These are phyloP conservation scores for Pelargonium nanum DNA, from an alignment of 345 rosid species.

Conservation along the genomic window DNA sequence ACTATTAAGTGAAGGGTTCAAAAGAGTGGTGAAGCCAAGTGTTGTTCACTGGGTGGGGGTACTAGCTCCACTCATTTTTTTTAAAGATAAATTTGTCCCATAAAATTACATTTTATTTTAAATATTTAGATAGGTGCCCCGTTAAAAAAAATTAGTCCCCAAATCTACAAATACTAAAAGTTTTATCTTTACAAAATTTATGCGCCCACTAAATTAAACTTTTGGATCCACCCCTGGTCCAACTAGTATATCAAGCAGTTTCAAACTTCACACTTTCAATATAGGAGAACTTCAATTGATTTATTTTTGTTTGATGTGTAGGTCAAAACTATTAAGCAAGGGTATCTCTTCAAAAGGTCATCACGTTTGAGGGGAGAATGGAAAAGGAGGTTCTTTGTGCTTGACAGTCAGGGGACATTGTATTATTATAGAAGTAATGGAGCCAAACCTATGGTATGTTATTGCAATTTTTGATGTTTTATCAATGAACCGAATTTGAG, in stretches of 20 bases:
- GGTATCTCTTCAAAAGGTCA: slow-evolving; percentile 70
- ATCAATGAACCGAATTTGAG: neutral
- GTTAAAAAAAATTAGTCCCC: no score
- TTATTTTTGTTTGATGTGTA: slow-evolving; percentile 16
- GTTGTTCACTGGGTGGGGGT: no score
- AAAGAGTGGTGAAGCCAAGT: no score
- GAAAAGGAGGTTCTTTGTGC: slow-evolving; percentile 87
- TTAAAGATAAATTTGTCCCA: no score
- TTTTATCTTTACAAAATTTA: no score
- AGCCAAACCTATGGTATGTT: slow-evolving; percentile 45
- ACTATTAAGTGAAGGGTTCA: no score
- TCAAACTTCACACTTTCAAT: neutral
- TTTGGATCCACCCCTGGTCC: no score
- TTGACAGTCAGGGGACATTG: slow-evolving; percentile 66
- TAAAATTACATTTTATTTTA: no score
- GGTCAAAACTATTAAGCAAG: slow-evolving; percentile 61
- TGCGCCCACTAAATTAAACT: no score
- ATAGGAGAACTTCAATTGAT: slow-evolving; percentile 2
- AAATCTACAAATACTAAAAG: no score
- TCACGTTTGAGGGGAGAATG: slow-evolving; percentile 64
- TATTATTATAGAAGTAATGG: slow-evolving; percentile 64
- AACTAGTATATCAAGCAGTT: neutral
- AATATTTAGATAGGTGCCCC: no score
- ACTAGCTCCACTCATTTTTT: no score
- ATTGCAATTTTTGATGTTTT: neutral